A percentile compares a stretch with the other conserved stretches of the same genome.
These are phyloP conservation scores for Chaetomium strumarium DNA, from an alignment of 2,329 filamentous ascomycete species.

Conservation along the genomic window DNA sequence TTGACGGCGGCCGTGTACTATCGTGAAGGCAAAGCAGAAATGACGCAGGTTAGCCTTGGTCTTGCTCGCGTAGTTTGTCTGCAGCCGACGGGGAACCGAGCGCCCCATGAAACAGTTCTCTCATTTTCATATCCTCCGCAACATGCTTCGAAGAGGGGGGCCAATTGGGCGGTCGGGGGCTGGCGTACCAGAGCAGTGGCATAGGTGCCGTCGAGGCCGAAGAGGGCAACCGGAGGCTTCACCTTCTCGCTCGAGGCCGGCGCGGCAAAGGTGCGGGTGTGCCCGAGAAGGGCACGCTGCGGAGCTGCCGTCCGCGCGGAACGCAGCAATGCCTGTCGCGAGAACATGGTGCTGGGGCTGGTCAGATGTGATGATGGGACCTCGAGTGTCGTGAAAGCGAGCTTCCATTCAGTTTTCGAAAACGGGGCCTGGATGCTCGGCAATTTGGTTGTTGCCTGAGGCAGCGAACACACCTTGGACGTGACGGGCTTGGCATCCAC, in stretches of 20 bases:
- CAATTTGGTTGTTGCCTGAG: slow-evolving; percentile 25
- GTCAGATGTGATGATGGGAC: slow-evolving; percentile 23
- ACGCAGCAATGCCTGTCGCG: slow-evolving; percentile 53
- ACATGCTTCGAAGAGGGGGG: no score
- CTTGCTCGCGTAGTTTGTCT: slow-evolving; percentile 20
- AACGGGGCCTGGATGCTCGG: slow-evolving; percentile 24
- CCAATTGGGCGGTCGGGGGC: slow-evolving; percentile 8
- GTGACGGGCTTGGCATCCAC: not conserved
- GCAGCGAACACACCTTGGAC: slow-evolving; percentile 12
- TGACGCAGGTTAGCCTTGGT: slow-evolving; percentile 32
- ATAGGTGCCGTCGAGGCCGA: slow-evolving; percentile 96
- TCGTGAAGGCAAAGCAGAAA: slow-evolving; percentile 28
- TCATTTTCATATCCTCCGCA: not conserved
- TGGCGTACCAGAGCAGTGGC: slow-evolving; percentile 89
- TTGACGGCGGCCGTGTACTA: slow-evolving; percentile 97
- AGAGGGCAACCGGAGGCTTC: slow-evolving; percentile 85
- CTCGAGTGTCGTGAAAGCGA: slow-evolving; percentile 27
- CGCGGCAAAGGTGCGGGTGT: slow-evolving; percentile 71
- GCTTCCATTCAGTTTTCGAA: slow-evolving; percentile 24
- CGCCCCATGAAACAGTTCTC: not conserved
- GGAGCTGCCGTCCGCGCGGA: slow-evolving; percentile 53
- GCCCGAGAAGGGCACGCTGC: slow-evolving; percentile 53
- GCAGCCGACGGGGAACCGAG: not conserved
- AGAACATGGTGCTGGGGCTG: slow-evolving; percentile 46
- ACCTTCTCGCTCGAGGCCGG: slow-evolving; percentile 56